Evolutionary conservation across 2,329 filamentous ascomycete genomes (phyloP).

Genomic region (Scedosporium dehoogii): DNA sequence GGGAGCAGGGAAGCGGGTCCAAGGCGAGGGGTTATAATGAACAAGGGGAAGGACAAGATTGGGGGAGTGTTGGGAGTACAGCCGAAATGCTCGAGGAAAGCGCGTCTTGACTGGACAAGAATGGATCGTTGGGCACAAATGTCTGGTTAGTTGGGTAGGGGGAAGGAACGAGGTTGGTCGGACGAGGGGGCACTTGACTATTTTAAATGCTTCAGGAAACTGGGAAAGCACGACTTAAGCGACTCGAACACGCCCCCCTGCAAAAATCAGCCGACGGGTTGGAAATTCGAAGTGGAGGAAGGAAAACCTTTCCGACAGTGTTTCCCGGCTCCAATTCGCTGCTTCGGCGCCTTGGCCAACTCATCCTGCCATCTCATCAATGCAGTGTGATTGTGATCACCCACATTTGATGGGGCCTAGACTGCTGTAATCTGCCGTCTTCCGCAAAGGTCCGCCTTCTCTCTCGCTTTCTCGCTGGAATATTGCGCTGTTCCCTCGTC

Average conservation of each 20-base stretch:
- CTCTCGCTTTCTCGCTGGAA: neutral
- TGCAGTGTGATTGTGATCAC: slow-evolving; percentile 4
- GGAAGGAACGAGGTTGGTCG: slow-evolving; percentile 22
- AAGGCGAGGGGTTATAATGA: neutral
- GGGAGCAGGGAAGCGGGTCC: slow-evolving; percentile 2
- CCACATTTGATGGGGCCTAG: neutral
- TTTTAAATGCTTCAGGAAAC: slow-evolving; percentile 28
- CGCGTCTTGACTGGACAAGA: slow-evolving; percentile 6
- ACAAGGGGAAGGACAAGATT: neutral
- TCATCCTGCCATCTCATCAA: slow-evolving; percentile 7
- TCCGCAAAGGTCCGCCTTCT: neutral
- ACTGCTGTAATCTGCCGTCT: neutral
- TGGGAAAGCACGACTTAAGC: neutral
- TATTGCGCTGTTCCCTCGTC: neutral
- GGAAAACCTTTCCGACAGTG: neutral
- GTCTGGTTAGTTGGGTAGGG: slow-evolving; percentile 24
- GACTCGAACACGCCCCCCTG: neutral
- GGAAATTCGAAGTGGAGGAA: neutral
- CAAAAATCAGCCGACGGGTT: neutral
- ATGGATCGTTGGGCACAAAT: neutral
- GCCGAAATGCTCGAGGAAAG: neutral
- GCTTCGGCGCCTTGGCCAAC: slow-evolving; percentile 1
- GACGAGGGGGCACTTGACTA: slow-evolving; percentile 35
- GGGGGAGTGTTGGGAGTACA: neutral
- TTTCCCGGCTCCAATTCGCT: neutral